A percentile compares a stretch with the other conserved stretches of the same genome.
Evolutionary conservation across 2,329 filamentous ascomycete species (phyloP).

Genomic region (Ciborinia camelliae): DNA sequence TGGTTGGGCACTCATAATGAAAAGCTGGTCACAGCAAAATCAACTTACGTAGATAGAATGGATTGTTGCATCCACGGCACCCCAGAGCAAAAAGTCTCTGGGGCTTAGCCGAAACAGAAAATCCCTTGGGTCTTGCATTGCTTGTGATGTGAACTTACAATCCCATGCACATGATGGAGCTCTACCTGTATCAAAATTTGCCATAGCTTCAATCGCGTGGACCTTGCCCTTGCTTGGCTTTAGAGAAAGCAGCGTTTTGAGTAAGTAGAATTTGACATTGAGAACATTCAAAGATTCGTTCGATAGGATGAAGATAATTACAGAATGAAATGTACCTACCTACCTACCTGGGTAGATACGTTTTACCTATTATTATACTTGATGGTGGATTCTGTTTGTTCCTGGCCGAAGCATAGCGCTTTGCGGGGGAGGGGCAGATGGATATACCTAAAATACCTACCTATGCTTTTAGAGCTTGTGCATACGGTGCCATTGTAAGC

Average conservation of each 20-base stretch:
- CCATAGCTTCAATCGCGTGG: background rate
- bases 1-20: conserved; percentile 16
- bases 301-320: background rate
- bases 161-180: background rate
- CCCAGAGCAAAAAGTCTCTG: conserved; percentile 32
- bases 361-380: background rate
- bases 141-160: background rate
- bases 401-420: background rate
- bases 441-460: too few species aligned
- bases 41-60: conserved; percentile 31
- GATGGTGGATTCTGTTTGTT: background rate
- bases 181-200: background rate
- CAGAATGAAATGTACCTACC: too few species aligned
- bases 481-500: background rate
- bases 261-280: background rate
- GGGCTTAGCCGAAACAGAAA: conserved; percentile 18
- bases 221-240: too few species aligned
- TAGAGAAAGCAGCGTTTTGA: background rate
- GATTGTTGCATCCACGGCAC: conserved; percentile 28
- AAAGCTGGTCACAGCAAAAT: conserved; percentile 5
- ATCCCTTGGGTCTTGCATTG: background rate
- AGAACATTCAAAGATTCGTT: background rate
- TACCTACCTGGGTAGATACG: too few species aligned
- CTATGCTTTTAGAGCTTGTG: background rate
- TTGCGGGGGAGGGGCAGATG: conserved; percentile 10